These are phyloP conservation scores for Termitomyces titanicus DNA, from an alignment of 768 basidiomycete species.

Conservation along the genomic window DNA sequence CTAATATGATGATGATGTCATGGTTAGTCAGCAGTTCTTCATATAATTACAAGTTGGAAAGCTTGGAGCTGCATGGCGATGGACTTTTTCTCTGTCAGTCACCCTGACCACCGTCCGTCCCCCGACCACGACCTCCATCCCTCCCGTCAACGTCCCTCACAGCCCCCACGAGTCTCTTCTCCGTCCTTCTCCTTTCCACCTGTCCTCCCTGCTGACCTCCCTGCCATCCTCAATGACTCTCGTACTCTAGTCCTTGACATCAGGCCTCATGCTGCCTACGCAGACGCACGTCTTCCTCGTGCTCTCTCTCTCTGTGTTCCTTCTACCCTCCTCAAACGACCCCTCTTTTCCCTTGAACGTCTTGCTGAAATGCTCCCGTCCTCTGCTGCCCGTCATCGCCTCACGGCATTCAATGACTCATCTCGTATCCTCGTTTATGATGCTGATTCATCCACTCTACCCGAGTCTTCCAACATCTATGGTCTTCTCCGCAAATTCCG, in stretches of 20 bases:
- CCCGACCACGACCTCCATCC: conserved; percentile 27
- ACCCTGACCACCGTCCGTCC: conserved; percentile 15
- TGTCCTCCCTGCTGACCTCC: conserved; percentile 24
- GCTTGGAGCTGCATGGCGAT: conserved; percentile 6
- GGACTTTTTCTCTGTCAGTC: conserved; percentile 43
- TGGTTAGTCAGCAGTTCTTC: conserved; percentile 8
- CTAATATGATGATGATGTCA: conserved; percentile 10
- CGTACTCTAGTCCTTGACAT: conserved; percentile 79
- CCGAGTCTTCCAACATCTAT: conserved; percentile 63
- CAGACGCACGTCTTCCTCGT: conserved; percentile 57
- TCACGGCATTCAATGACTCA: conserved; percentile 55
- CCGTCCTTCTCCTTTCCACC: conserved; percentile 17
- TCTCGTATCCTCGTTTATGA: conserved; percentile 81
- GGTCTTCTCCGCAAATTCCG: conserved; percentile 77
- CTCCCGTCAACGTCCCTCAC: conserved; percentile 61
- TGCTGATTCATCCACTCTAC: conserved; percentile 61
- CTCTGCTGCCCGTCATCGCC: conserved; percentile 48
- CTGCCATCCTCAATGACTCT: conserved; percentile 28
- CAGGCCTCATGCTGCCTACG: conserved; percentile 74
- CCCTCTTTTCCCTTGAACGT: conserved; percentile 75
- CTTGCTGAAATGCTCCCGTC: conserved; percentile 81
- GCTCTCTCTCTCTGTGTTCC: conserved; percentile 89
- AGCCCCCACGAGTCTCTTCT: conserved; percentile 17
- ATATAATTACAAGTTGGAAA: neutral
- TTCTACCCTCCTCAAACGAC: conserved; percentile 90